Evolutionary conservation across 352 stramenopile genomes (phyloP).

Genomic region (Globisporangium barbulae): DNA sequence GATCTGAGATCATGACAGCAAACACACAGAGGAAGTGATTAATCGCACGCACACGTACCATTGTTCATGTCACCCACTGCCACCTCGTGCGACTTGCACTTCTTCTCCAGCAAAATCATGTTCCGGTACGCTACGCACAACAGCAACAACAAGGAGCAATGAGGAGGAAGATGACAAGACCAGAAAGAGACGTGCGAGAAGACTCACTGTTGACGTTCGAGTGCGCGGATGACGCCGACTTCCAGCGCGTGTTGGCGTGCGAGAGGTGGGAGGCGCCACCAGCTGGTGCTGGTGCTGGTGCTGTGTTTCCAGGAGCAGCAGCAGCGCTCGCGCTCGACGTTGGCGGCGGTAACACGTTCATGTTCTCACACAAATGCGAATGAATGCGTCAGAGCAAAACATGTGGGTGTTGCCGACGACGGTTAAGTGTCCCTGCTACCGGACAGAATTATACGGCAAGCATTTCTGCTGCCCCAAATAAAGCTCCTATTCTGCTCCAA

Average conservation of each 20-base stretch:
- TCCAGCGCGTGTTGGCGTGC: slow-evolving; percentile 16
- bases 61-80: slow-evolving; percentile 42
- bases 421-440: too few relatives aligned
- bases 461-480: too few relatives aligned
- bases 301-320: background rate
- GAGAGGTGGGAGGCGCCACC: background rate
- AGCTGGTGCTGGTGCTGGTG: background rate
- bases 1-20: too few relatives aligned
- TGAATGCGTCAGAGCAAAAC: too few relatives aligned
- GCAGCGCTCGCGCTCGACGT: background rate
- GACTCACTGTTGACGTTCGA: slow-evolving; percentile 26
- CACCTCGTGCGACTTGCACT: slow-evolving; percentile 43
- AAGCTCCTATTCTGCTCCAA: too few relatives aligned
- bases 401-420: too few relatives aligned
- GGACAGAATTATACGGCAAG: too few relatives aligned
- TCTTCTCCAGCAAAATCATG: slow-evolving; percentile 54
- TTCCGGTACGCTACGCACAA: slow-evolving; percentile 30
- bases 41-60: slow-evolving; percentile 16
- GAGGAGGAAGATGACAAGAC: background rate
- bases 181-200: background rate
- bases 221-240: slow-evolving; percentile 15
- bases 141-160: background rate
- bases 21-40: background rate
- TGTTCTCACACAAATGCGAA: background rate
- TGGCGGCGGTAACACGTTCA: background rate